phyloP scores from a whole-genome alignment of 257 asterid species.

The Striga asiatica region DNA sequence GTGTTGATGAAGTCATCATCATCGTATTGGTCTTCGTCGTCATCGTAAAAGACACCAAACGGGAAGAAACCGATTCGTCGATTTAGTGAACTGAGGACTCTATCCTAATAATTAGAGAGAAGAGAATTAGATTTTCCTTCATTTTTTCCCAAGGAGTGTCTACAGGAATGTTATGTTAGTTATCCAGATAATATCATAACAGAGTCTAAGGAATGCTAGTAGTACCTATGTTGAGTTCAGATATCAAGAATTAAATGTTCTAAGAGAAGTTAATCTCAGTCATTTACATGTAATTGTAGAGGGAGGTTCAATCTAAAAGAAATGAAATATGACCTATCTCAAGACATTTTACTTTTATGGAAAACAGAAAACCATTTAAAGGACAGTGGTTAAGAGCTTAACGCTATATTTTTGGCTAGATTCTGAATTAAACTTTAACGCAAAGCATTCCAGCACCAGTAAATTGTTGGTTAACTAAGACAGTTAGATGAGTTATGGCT shows the following conservation, averaged over 20 bases:
- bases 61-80: constrained; percentile 31
- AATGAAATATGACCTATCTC: too few species aligned
- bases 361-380: too few species aligned
- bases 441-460: too few species aligned
- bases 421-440: too few species aligned
- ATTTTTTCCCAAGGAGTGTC: constrained; percentile 16
- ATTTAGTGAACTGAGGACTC: constrained; percentile 24
- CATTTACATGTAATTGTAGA: not conserved
- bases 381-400: too few species aligned
- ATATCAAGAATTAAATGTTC: not conserved
- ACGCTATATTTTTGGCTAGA: too few species aligned
- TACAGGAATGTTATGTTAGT: constrained; percentile 3
- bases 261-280: not conserved
- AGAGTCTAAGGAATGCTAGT: constrained; percentile 1
- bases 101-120: constrained; percentile 28
- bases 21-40: constrained; percentile 28
- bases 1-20: constrained; percentile 22
- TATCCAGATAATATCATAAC: constrained; percentile 7
- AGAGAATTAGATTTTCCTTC: constrained; percentile 30
- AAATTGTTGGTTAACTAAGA: too few species aligned
- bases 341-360: too few species aligned
- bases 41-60: constrained; percentile 30
- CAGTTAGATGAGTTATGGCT: too few species aligned
- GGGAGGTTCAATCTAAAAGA: too few species aligned
- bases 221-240: not conserved